Evolutionary conservation across 306 rosid species (phyloP).

Genomic region (Rosa multiflora): DNA sequence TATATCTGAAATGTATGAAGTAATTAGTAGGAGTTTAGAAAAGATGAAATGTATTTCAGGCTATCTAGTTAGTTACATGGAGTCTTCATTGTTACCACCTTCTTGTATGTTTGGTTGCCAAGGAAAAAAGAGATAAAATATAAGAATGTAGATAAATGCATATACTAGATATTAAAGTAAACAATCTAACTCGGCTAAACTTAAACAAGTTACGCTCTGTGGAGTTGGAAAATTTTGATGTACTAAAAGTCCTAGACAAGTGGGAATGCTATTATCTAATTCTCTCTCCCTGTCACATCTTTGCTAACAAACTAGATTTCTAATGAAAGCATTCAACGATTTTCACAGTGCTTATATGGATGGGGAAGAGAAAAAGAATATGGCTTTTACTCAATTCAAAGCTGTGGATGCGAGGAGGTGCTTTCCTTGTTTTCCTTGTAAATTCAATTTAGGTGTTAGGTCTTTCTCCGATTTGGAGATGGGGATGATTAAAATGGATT

Average conservation of each 20-base stretch:
- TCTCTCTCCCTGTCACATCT: neutral
- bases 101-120: neutral
- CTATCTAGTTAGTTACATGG: neutral
- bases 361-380: constrained; percentile 48
- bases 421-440: constrained; percentile 47
- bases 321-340: neutral
- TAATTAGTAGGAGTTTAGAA: too few species aligned
- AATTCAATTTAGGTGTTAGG: too few species aligned
- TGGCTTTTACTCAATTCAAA: constrained; percentile 67
- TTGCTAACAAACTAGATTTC: neutral
- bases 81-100: neutral
- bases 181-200: neutral
- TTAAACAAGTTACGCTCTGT: neutral
- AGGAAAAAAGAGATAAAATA: neutral
- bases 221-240: neutral
- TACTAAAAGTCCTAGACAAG: neutral
- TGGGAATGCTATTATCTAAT: neutral
- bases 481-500: too few species aligned
- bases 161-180: too few species aligned
- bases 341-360: too few species aligned
- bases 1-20: too few species aligned
- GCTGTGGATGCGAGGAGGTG: constrained; percentile 61
- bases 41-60: too few species aligned
- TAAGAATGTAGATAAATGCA: neutral
- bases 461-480: too few species aligned